phyloP scores from a whole-genome alignment of 2,329 filamentous ascomycete species.

The Botrytis galanthina region DNA sequence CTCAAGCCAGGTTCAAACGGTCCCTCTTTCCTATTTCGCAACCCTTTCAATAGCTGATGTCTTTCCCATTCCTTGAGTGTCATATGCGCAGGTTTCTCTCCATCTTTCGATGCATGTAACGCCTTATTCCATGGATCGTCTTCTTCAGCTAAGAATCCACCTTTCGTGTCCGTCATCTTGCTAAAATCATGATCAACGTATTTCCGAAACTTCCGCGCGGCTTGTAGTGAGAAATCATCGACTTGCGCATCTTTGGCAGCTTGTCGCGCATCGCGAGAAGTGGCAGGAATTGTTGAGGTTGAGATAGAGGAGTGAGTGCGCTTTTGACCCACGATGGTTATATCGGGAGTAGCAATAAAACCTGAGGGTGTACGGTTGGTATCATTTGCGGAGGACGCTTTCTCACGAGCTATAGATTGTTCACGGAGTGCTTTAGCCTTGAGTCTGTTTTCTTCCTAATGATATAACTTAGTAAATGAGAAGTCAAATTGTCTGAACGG shows the following conservation, averaged over 20 bases:
- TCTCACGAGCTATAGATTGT: slow-evolving; percentile 64
- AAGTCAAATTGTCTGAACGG: background rate
- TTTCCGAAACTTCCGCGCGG: slow-evolving; percentile 84
- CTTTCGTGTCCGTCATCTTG: slow-evolving; percentile 97
- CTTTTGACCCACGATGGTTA: slow-evolving; percentile 65
- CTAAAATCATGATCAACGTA: slow-evolving; percentile 98
- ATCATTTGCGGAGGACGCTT: slow-evolving; percentile 40
- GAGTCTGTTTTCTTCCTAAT: slow-evolving; percentile 79
- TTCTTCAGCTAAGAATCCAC: slow-evolving; percentile 85
- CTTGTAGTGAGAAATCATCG: slow-evolving; percentile 45
- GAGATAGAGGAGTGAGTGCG: slow-evolving; percentile 67
- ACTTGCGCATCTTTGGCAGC: slow-evolving; percentile 39
- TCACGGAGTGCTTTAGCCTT: slow-evolving; percentile 84
- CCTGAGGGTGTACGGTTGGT: slow-evolving; percentile 58
- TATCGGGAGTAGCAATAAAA: slow-evolving; percentile 67
- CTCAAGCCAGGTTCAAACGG: slow-evolving; percentile 90
- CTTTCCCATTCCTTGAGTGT: slow-evolving; percentile 89
- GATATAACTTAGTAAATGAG: slow-evolving; percentile 14
- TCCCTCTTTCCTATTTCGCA: slow-evolving; percentile 72
- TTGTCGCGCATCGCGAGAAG: slow-evolving; percentile 62
- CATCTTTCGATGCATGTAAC: slow-evolving; percentile 55
- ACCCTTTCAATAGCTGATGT: slow-evolving; percentile 68
- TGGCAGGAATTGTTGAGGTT: slow-evolving; percentile 49
- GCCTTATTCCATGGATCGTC: slow-evolving; percentile 90
- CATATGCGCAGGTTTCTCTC: slow-evolving; percentile 81